Base-by-base conservation (phyloP, 345 rosid species). In the Euclidium syriacum region DNA sequence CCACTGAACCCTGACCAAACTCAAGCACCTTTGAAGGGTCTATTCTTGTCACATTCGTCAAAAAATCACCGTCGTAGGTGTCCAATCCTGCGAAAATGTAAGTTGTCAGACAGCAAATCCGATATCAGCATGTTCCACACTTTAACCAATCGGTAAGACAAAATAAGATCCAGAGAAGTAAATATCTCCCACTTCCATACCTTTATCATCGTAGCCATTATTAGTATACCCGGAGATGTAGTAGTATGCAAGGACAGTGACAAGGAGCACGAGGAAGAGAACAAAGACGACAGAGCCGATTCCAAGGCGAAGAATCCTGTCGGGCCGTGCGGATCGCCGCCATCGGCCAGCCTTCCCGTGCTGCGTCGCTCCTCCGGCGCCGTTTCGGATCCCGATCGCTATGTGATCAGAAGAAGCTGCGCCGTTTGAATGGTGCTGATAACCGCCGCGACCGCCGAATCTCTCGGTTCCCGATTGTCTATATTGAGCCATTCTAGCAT, bases 401-500 rank as follows among this genome's bases (percentile, higher is more conserved):
- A 80, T 36, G 73, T 81, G 87, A 78, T 81, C 94, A 26, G 85
- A 56, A 35, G 74, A 60, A 15, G 64, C 20, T 5, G 59, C 46
- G 44, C 91, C 87, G 65, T 78, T 79, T 10, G 80, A 40, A 70
- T 65, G 67, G 73, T 66, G 66, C 8, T 48, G 66, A 24, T 36
- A 39, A 47, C 59, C 53, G 17, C 27, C 55, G 54, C 73, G 77
- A 70, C 60, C 71, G 41, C 62, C 77, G 61, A 75, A 44, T 48
- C 81, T 79, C 44, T 81, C 76, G 7, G 75, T 74, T 55, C 91
- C 92, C 19, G 81, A 85, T 77, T 87, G 99, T 86, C 99, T 84
- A 80, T 68, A 79, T 81, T 85, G 99, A 73, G 88, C 86, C 99
- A 94, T 89, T 64, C 17, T 77, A 58, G 79, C 81, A 82, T 79